phyloP scores from a whole-genome alignment of 2,329 filamentous ascomycete species.

The Ophiostoma angusticollis region DNA sequence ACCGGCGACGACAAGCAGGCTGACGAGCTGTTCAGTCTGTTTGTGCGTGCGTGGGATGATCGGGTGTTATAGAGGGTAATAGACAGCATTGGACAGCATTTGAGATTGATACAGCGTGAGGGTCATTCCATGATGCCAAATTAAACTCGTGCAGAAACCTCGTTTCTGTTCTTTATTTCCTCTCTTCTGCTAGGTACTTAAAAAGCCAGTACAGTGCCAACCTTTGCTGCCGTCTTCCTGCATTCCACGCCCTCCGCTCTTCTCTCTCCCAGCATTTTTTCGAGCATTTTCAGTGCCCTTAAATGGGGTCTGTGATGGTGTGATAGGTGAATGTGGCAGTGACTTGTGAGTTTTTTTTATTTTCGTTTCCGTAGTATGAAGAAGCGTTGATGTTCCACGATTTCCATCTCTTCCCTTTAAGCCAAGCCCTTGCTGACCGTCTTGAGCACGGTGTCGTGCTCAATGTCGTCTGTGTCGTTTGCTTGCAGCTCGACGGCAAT shows the following conservation, averaged over 20 bases:
- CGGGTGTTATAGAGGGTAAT: constrained; percentile 9
- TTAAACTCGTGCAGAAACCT: background rate
- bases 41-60: constrained; percentile 57
- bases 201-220: background rate
- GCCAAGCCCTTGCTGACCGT: constrained; percentile 51
- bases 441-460: constrained; percentile 59
- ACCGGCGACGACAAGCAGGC: constrained; percentile 58
- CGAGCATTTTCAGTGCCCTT: background rate
- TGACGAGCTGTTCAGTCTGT: constrained; percentile 50
- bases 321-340: no score
- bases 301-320: no score
- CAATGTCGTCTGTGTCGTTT: constrained; percentile 73
- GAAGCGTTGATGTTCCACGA: constrained; percentile 17
- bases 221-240: background rate
- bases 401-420: constrained; percentile 15
- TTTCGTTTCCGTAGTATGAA: background rate
- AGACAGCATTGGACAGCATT: no score
- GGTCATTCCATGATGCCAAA: no score
- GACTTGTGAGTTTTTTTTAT: background rate
- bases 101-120: no score
- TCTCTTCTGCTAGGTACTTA: background rate
- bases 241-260: background rate
- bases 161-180: background rate
- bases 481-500: constrained; percentile 68
- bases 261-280: background rate